A percentile compares a stretch with the other conserved stretches of the same genome.
Evolutionary conservation across 768 basidiomycete genomes (phyloP).

Genomic region (Termitomyces sp.): DNA sequence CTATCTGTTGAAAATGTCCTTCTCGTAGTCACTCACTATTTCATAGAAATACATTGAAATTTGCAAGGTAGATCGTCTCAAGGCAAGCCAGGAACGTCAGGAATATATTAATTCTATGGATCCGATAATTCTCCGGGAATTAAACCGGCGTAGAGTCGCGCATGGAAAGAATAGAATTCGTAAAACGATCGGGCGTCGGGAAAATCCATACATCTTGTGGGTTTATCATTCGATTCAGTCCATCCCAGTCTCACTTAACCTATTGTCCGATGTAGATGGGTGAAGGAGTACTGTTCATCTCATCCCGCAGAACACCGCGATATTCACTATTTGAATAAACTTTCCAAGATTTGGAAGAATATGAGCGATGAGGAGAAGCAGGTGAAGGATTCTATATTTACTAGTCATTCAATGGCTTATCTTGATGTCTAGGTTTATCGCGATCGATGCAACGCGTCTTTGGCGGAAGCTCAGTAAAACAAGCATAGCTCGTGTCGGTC

Average conservation of each 20-base stretch:
- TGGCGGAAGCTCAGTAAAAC: not conserved
- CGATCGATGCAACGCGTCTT: not conserved
- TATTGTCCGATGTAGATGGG: not conserved
- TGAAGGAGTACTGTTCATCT: not conserved
- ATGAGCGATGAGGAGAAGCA: not conserved
- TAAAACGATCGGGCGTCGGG: accelerated
- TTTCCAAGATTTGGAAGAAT: not conserved
- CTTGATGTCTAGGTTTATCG: not conserved
- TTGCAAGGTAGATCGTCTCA: conserved; percentile 6
- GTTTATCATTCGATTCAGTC: not conserved
- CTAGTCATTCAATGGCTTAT: not conserved
- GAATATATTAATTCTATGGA: conserved; percentile 22
- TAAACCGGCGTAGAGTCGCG: conserved; percentile 26
- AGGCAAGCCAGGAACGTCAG: conserved; percentile 15
- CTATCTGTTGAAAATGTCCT: not conserved
- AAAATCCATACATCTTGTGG: not conserved
- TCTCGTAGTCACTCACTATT: conserved; percentile 5
- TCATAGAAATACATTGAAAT: conserved; percentile 11
- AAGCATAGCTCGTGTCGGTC: not conserved
- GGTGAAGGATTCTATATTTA: not conserved
- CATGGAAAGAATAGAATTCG: conserved; percentile 19
- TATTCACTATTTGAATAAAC: too few species aligned
- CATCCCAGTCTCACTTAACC: not conserved
- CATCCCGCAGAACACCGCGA: not conserved
- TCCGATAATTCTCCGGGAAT: conserved; percentile 14